Evolutionary conservation across 2,329 filamentous ascomycete genomes (phyloP).

Genomic region (Sarocladium kiliense): DNA sequence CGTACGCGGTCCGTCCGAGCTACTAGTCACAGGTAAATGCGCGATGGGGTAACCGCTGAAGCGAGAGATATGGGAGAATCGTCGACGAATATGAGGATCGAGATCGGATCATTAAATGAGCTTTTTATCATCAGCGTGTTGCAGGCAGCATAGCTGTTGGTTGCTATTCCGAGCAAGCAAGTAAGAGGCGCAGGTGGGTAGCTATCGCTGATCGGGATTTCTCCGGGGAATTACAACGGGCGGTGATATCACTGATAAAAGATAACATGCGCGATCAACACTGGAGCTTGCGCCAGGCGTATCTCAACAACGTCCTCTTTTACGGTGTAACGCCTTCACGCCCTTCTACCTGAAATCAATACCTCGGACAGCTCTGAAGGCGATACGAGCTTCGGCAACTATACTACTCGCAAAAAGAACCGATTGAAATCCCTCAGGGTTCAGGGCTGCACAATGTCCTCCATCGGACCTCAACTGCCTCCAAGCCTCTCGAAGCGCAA

Average conservation of each 20-base stretch:
- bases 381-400: too few relatives aligned
- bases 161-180: neutral
- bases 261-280: neutral
- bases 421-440: neutral
- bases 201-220: conserved; percentile 5
- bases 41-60: too few relatives aligned
- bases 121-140: neutral
- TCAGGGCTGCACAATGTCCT: conserved; percentile 48
- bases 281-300: neutral
- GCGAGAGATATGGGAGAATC: neutral
- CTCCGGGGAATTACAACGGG: conserved; percentile 3
- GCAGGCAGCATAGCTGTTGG: neutral
- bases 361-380: too few relatives aligned
- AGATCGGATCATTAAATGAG: neutral
- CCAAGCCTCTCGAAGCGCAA: conserved; percentile 62
- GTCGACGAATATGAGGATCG: neutral
- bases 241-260: conserved; percentile 9
- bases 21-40: neutral
- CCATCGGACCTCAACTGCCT: conserved; percentile 66
- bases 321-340: too few relatives aligned
- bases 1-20: conserved; percentile 2
- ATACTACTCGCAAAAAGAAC: too few relatives aligned
- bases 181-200: conserved; percentile 6
- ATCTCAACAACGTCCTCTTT: too few relatives aligned
- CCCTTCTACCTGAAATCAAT: too few relatives aligned